These are phyloP conservation scores for Stachybotrys chartarum DNA, from an alignment of 2,329 filamentous ascomycete species.

Conservation along the genomic window DNA sequence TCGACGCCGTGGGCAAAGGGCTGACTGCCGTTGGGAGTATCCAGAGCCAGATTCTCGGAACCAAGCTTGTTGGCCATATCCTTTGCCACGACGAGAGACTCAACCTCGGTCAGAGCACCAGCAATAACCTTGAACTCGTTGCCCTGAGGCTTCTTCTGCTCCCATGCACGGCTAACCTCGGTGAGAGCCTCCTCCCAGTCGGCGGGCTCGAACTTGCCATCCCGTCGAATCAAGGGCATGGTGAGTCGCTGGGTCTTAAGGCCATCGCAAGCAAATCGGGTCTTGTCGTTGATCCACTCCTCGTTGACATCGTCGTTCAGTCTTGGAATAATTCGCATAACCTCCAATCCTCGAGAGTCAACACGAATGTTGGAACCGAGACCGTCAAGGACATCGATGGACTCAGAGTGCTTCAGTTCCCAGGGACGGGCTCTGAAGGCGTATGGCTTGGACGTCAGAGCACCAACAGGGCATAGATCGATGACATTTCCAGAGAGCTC, in stretches of 20 bases:
- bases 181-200: slow-evolving; percentile 94
- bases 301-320: slow-evolving; percentile 98
- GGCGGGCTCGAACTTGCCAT: slow-evolving; percentile 85
- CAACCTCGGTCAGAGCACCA: slow-evolving; percentile 84
- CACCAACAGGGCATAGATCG: slow-evolving; percentile 95
- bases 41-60: slow-evolving; percentile 90
- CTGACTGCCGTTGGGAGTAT: slow-evolving; percentile 75
- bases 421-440: slow-evolving; percentile 94
- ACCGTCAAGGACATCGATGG: slow-evolving; percentile 87
- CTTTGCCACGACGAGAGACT: slow-evolving; percentile 93
- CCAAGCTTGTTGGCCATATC: slow-evolving; percentile 94
- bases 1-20: slow-evolving; percentile 91
- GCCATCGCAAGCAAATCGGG: slow-evolving; percentile 91
- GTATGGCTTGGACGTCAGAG: slow-evolving; percentile 93
- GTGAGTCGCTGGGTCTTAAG: slow-evolving; percentile 94
- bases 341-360: slow-evolving; percentile 87
- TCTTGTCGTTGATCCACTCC: slow-evolving; percentile 99
- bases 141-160: slow-evolving; percentile 70
- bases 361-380: slow-evolving; percentile 92
- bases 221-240: slow-evolving; percentile 79
- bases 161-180: slow-evolving; percentile 76
- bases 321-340: slow-evolving; percentile 88
- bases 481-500: slow-evolving; percentile 97
- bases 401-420: slow-evolving; percentile 95
- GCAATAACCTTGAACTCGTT: slow-evolving; percentile 96